Evolutionary conservation across 345 rosid genomes (phyloP), one percentile per base, ranked within the genome.

Genomic region (Sonneratia caseolaris): DNA sequence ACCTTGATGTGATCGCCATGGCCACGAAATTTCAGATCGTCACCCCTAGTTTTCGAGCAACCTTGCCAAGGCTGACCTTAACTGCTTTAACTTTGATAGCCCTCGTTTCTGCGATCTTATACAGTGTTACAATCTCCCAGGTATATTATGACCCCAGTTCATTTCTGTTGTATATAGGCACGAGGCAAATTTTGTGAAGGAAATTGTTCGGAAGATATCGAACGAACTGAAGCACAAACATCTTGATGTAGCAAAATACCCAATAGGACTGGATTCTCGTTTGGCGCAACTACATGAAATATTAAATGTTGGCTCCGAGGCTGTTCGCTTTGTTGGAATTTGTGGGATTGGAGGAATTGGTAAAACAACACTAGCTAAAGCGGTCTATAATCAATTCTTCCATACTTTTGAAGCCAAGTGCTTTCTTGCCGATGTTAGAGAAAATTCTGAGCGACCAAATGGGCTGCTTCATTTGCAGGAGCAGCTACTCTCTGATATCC

Each of bases 381-480:
- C 62, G 37, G 37, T 82, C 0, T 80, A 67, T 40, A 71, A 78
- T 40, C 15, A 22, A 32, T 62, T 80, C 35, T 72, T 67, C 18
- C 21, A 36, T 37, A 37, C 37, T 32, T 88, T 84, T 37, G 80
- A 84, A 22, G 76, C 77, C 53, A 68, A 56, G 18, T 73, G 75
- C 74, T 78, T 86, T 7, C 49, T 82, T 5, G 68, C 56, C 18
- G 75, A 82, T 62, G 77, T 83, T 38, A 78, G 79, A 56, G 79
- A 78, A 73, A 73, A 40, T 0, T n/a, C 71, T 1, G 36, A 49
- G 40, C 59, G 27, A 1, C 40, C 42, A n/a, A n/a, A 68, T 19
- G 71, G 68, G 24, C 16, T 74, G 4, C 65, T 47, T 16, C 45
- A 45, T 27, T 24, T 80, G 4, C 77, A 75, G 37, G 42, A 72